These are phyloP conservation scores for Stagonosporopsis chrysanthemi DNA, from an alignment of 2,329 filamentous ascomycete genomes.

Conservation along the genomic window DNA sequence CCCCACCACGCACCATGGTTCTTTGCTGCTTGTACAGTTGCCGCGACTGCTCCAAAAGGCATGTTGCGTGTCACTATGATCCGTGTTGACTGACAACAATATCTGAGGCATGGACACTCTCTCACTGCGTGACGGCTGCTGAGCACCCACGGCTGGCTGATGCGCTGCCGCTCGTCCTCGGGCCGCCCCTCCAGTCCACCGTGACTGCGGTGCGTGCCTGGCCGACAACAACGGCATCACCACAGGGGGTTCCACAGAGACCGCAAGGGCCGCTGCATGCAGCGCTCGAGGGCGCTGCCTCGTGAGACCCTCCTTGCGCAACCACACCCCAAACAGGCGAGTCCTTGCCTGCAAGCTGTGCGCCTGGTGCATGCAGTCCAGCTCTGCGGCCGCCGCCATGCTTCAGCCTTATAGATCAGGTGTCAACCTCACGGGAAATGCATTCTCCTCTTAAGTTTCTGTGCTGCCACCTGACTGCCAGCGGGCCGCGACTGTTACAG, in stretches of 20 bases:
- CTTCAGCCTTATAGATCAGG: slow-evolving; percentile 46
- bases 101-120: slow-evolving; percentile 7
- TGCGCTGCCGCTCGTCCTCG: slow-evolving; percentile 32
- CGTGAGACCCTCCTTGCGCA: slow-evolving; percentile 30
- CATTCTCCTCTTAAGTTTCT: slow-evolving; percentile 7
- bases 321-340: slow-evolving; percentile 22
- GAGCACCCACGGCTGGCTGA: slow-evolving; percentile 26
- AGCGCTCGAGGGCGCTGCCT: slow-evolving; percentile 26
- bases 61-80: slow-evolving; percentile 35
- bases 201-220: slow-evolving; percentile 33
- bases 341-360: slow-evolving; percentile 28
- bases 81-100: slow-evolving; percentile 12
- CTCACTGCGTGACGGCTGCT: slow-evolving; percentile 17
- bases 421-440: slow-evolving; percentile 15
- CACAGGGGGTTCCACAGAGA: slow-evolving; percentile 21
- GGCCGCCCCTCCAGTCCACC: slow-evolving; percentile 38
- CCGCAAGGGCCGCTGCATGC: slow-evolving; percentile 19
- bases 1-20: slow-evolving; percentile 24
- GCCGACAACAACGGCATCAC: slow-evolving; percentile 15
- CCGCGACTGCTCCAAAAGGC: slow-evolving; percentile 10
- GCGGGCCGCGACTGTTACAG: slow-evolving; percentile 15
- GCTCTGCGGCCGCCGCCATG: slow-evolving; percentile 10
- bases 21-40: slow-evolving; percentile 6
- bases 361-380: slow-evolving; percentile 19
- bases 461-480: slow-evolving; percentile 9